A percentile compares a stretch with the other conserved stretches of the same genome.
Conservation (phyloP, 345 rosid genomes). For the Euphorbia pulcherrima region DNA sequence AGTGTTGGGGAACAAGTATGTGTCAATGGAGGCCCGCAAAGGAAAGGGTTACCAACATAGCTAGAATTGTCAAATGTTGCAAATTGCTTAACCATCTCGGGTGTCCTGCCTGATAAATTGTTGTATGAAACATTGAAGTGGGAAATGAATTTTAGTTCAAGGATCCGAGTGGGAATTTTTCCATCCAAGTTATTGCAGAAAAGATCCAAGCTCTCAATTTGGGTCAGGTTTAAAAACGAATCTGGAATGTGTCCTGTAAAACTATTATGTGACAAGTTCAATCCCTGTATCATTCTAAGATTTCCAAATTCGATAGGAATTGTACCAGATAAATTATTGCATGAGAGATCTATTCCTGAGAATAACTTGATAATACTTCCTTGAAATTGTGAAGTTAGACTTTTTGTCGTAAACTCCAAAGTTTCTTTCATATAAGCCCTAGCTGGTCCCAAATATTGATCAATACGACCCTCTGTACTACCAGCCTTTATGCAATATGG, state of each 20-base stretch:
- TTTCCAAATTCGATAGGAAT: neutral
- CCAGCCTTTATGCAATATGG: conserved; percentile 4
- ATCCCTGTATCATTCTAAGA: neutral
- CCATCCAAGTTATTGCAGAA: neutral
- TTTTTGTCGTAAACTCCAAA: neutral
- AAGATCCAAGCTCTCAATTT: neutral
- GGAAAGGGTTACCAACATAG: neutral
- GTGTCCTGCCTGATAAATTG: conserved; percentile 1
- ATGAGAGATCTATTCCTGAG: neutral
- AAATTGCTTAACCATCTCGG: neutral
- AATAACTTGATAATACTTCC: neutral
- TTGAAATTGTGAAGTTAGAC: neutral
- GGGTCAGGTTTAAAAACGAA: neutral
- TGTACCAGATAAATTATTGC: neutral
- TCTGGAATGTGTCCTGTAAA: neutral
- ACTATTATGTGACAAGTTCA: neutral
- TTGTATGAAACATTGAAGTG: neutral
- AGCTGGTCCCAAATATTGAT: neutral
- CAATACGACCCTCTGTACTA: neutral
- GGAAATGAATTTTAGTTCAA: neutral
- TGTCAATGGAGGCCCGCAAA: neutral
- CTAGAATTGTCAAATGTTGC: neutral
- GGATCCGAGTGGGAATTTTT: neutral
- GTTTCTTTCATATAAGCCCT: neutral
- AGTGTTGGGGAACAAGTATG: neutral